Conservation (phyloP, 1,139 yeast species). For the Hansenula sp. region DNA sequence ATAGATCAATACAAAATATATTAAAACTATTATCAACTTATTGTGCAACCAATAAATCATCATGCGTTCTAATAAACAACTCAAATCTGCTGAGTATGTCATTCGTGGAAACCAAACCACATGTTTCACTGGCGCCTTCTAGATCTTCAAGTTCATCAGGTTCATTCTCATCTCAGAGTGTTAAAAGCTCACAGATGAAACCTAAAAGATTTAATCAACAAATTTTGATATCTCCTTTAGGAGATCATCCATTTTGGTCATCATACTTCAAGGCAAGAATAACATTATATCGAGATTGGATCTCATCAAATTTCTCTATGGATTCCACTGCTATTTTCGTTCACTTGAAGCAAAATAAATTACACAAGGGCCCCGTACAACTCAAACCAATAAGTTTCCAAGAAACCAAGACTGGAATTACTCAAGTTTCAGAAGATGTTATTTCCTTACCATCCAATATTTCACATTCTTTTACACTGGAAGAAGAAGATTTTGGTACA, state of each 20-base stretch:
- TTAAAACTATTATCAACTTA: constrained; percentile 12
- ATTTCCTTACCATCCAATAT: neutral
- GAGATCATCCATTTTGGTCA: constrained; percentile 16
- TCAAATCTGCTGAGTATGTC: constrained; percentile 15
- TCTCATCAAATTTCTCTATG: neutral
- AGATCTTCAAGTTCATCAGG: too few species aligned
- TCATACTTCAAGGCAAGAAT: constrained; percentile 14
- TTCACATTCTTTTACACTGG: constrained; percentile 8
- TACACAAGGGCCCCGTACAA: neutral
- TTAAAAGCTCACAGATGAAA: constrained; percentile 1
- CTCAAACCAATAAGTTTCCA: constrained; percentile 6
- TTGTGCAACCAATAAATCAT: constrained; percentile 12
- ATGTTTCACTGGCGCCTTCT: constrained; percentile 1
- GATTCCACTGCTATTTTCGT: constrained; percentile 10
- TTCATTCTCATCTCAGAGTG: constrained; percentile 1
- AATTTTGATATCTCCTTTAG: constrained; percentile 16
- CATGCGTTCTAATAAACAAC: constrained; percentile 14
- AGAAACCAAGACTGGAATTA: constrained; percentile 6
- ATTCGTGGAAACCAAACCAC: constrained; percentile 13
- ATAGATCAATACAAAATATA: constrained; percentile 9
- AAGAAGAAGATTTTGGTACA: constrained; percentile 12
- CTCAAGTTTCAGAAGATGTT: neutral
- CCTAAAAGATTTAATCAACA: constrained; percentile 15
- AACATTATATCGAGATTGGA: constrained; percentile 19
- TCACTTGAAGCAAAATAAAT: constrained; percentile 12